These are phyloP conservation scores for Leptodontidium sp. DNA, from an alignment of 2,329 filamentous ascomycete genomes.

Conservation along the genomic window DNA sequence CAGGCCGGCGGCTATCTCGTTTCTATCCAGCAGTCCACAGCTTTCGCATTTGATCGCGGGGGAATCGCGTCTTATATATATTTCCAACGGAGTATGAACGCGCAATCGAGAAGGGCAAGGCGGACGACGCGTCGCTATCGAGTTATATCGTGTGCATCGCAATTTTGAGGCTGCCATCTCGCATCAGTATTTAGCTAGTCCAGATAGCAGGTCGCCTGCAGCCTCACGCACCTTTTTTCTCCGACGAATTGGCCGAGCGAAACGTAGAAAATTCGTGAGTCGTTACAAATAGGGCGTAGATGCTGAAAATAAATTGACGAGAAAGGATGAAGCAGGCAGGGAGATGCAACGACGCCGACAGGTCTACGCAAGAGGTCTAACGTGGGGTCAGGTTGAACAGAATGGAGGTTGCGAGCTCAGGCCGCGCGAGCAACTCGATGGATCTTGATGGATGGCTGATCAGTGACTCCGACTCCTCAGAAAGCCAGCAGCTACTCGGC, in stretches of 20 bases:
- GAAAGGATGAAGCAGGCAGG: constrained; percentile 20
- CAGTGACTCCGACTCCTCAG: constrained; percentile 28
- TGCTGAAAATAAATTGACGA: constrained; percentile 1
- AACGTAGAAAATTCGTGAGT: constrained; percentile 37
- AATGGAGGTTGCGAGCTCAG: constrained; percentile 20
- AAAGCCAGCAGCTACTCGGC: constrained; percentile 17
- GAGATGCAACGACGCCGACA: constrained; percentile 14
- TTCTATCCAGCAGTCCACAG: constrained; percentile 19
- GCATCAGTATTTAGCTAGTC: constrained; percentile 14
- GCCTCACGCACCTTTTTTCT: constrained; percentile 18
- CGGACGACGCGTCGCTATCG: constrained; percentile 40
- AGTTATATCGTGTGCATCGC: constrained; percentile 34
- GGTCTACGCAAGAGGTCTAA: constrained; percentile 13
- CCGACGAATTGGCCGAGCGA: constrained; percentile 19
- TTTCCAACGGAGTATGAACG: constrained; percentile 24
- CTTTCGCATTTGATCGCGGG: constrained; percentile 28
- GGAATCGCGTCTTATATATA: constrained; percentile 14
- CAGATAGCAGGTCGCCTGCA: constrained; percentile 21
- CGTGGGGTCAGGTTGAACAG: constrained; percentile 23
- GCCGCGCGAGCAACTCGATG: constrained; percentile 16
- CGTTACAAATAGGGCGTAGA: constrained; percentile 15
- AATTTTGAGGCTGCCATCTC: constrained; percentile 30
- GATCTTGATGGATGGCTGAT: constrained; percentile 6
- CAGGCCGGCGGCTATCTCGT: constrained; percentile 37
- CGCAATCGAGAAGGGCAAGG: constrained; percentile 18